Base-by-base conservation (phyloP, 306 rosid genomes). In the Purshia tridentata region DNA sequence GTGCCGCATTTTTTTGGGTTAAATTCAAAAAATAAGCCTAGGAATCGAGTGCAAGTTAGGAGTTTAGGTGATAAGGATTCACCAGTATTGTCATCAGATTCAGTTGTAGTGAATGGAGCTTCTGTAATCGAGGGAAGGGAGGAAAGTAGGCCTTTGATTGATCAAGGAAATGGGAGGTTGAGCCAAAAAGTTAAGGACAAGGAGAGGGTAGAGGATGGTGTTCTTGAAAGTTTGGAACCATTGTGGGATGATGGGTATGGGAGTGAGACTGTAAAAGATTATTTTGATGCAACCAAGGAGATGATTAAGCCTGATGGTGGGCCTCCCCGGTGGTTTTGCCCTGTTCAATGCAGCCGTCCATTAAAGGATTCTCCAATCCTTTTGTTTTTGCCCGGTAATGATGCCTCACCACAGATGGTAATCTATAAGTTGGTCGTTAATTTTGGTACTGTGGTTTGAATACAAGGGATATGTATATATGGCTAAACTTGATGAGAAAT, bases 161-260 rank as follows among this genome's bases (percentile, higher is more conserved):
- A 61, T 2, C 65, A 76, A 68, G 86, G 56, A 55, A 85, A 78
- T 73, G 88, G 80, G 56, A 7, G 61, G 20, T n/a, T 80, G 40
- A 75, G 56, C 65, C 35, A 64, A 23, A 52, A 20, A 59, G 76
- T 69, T 72, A 79, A 65, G 77, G 65, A 74, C 64, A 65, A 81
- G 50, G 39, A 67, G 39, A 60, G 44, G 49, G 18, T 35, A 70
- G 47, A 40, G 19, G 66, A 66, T 50, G 63, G 51, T 22, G 79
- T 20, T 77, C 52, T 61, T 57, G 80, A 69, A 61, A 72, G 76
- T 54, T 86, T 93, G 68, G 80, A 76, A 47, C 81, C 92, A 0
- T 90, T 85, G 75, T 94, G 96, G 94, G 89, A 89, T 51, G 97
- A 94, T 74, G 97, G 96, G 20, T 86, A 91, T 78, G 98, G 98